Conservation (phyloP, 2,329 filamentous ascomycete genomes). For the Hortaea werneckii region DNA sequence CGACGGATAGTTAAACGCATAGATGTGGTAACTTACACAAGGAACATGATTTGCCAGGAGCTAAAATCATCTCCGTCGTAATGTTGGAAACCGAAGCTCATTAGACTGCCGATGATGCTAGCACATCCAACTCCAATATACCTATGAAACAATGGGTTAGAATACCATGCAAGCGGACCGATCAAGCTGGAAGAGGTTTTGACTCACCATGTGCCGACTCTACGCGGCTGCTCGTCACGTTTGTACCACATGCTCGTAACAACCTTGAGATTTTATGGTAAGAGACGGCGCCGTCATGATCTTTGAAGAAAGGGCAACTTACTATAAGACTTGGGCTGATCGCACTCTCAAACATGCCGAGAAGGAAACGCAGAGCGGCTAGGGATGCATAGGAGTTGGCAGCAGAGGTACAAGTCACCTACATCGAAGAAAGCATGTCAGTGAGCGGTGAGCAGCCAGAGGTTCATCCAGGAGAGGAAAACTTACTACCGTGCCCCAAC, state of each 20-base stretch:
- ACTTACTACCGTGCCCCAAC: conserved; percentile 14
- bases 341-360: conserved; percentile 42
- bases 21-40: neutral
- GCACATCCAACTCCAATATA: conserved; percentile 9
- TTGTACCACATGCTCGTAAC: conserved; percentile 41
- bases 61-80: neutral
- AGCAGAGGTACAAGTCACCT: conserved; percentile 44
- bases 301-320: too few species aligned
- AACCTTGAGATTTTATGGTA: conserved; percentile 15
- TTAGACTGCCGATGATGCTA: conserved; percentile 42
- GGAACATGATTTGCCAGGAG: conserved; percentile 4
- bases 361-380: conserved; percentile 32
- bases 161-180: too few species aligned
- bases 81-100: conserved; percentile 42
- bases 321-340: conserved; percentile 30
- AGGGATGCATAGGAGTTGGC: conserved; percentile 27
- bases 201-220: conserved; percentile 5
- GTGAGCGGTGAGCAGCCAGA: too few species aligned
- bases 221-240: conserved; percentile 8
- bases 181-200: too few species aligned
- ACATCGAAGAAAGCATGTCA: too few species aligned
- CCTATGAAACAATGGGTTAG: too few species aligned
- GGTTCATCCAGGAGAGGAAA: too few species aligned
- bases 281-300: too few species aligned
- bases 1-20: too few species aligned